Evolutionary conservation across 73 alveolate genomes (phyloP).

Genomic region (Paramecium biaurelia): DNA sequence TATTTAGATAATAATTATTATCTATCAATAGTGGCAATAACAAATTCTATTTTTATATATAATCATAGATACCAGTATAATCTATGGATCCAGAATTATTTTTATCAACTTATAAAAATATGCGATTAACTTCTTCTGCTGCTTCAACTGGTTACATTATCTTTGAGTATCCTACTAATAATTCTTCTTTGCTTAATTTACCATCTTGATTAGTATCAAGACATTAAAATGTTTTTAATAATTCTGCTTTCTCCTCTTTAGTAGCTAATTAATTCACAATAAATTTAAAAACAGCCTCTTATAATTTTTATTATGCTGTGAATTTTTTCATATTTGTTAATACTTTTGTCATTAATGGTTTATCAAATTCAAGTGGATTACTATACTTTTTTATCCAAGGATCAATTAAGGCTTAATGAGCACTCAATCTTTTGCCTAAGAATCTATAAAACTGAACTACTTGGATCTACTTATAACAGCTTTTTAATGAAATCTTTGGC

Average conservation of each 20-base stretch:
- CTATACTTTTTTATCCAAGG: conserved; percentile 73
- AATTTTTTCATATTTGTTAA: conserved; percentile 39
- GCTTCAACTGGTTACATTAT: conserved; percentile 46
- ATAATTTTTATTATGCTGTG: conserved; percentile 21
- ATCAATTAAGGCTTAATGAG: conserved; percentile 72
- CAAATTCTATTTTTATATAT: background rate
- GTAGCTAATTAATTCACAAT: conserved; percentile 54
- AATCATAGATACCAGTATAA: conserved; percentile 3
- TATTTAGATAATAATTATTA: conserved; percentile 45
- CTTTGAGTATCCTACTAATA: conserved; percentile 61
- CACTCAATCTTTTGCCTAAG: conserved; percentile 61
- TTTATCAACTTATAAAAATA: conserved; percentile 48
- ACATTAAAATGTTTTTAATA: conserved; percentile 68
- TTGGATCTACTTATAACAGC: conserved; percentile 70
- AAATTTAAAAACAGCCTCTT: conserved; percentile 36
- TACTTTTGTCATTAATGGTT: conserved; percentile 33
- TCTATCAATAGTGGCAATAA: conserved; percentile 59
- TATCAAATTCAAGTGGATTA: background rate
- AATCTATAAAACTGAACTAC: background rate
- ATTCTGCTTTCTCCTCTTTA: conserved; percentile 58
- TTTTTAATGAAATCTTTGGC: conserved; percentile 78
- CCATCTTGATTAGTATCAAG: conserved; percentile 76
- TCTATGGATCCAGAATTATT: conserved; percentile 54
- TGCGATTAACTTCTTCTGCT: conserved; percentile 50
- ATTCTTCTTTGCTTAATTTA: conserved; percentile 71